Evolutionary conservation across 1,139 yeast genomes (phyloP), one percentile per base, ranked within the genome.

Genomic region (Spathaspora sp.): DNA sequence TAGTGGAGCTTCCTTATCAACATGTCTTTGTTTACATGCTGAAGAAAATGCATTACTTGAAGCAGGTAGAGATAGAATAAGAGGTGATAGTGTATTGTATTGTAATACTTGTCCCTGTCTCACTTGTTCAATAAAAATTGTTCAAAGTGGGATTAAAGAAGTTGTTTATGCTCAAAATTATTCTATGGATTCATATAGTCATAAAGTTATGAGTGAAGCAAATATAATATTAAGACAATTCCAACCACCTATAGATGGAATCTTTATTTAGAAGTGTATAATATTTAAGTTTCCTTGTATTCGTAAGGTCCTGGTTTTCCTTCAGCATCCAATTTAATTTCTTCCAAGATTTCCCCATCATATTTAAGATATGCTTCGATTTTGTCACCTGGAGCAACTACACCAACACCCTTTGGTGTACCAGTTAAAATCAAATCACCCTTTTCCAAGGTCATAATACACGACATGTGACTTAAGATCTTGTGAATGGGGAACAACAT

Each of bases 91-190:
- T n/a, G 84, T 81, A 0, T 67, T 93, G 47, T 93, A 93, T 65
- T 95, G 99, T 67, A 93, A 93, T 63, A 93, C 99, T 0, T 93
- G 98, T 60, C 99, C 99, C 0, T 95, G 99, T 62, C 72, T 93
- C 51, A 95, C 99, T 0, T 93, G 99, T 64, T 84, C 96, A 6
- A 89, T 93, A 42, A 93, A 93, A 67, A 91, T 93, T 45, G 96
- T 90, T 8, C 99, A 93, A 65, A 78, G 88, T 55, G 99, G 99
- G 1, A 84, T 93, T 43, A 75, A 73, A 27, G 97, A 91, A 63
- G 98, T 93, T n/a, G 96, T 93, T 3, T 93, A 90, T 60, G 89
- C 96, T 2, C 95, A 88, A 64, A 81, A 90, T 50, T 93, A 93
- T 62, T 84, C 93, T 42, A 93, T 93, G 98, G 99, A 93, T 60